Evolutionary conservation across 2,329 filamentous ascomycete genomes (phyloP), one percentile per base, ranked within the genome.

Genomic region (Aspergillus luchuensis): DNA sequence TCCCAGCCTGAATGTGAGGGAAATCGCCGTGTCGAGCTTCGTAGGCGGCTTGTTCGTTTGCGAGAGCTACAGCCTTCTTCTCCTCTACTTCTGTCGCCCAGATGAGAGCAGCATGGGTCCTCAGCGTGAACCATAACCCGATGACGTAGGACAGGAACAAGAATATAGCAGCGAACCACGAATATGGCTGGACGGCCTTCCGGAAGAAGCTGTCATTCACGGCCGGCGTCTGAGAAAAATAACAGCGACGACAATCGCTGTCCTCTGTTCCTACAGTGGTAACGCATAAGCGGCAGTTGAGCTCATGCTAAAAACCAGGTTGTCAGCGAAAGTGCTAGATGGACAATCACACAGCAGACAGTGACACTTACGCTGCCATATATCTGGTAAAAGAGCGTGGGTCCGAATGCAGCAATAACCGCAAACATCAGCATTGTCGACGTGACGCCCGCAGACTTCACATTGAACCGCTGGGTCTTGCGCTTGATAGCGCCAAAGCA

Each of bases 341-440:
- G n/a, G 11, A 13, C 33, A 45, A 39, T 17, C 4, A 41, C 33
- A 4, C 3, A 47, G 57, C 38, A 36, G 6, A 28, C 10, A 38
- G 33, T 21, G 81, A 10, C 15, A 50, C 84, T 80, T 80, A 88
- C 86, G 52, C 92, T 97, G 68, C 95, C 96, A 76, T 98, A 98
- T 64, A 99, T 97, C 73, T 99, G 94, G 78, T 98, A 99, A 79
- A 99, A 99, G 13, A 99, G 80, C 0, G 95, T 99, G 2, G 95
- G 95, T 0, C 94, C 90, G 76, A 99, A 99, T 8, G 94, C 92
- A 63, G 91, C 94, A 68, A 99, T 95, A 41, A 96, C 91, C 23
- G 95, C 94, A 74, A 99, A 99, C 8, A 99, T 83, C 59, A 99
- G 80, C 95, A 99, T 99, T 0, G 95, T 99, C 2, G 93, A 97